phyloP scores from a whole-genome alignment of 495 filamentous ascomycete species.

The Neurospora sp. region DNA sequence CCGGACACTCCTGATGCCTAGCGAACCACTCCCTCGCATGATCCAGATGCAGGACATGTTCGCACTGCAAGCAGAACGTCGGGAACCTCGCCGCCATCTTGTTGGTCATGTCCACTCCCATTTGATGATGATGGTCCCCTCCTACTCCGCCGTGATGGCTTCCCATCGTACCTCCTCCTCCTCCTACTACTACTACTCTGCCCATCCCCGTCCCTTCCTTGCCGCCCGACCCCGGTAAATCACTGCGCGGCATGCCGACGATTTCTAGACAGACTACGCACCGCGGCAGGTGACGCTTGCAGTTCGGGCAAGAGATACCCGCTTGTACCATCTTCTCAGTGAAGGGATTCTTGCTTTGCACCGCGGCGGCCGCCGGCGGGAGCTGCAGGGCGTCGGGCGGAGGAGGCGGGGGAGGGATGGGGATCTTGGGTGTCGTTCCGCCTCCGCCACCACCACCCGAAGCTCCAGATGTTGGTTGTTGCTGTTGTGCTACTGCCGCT shows the following conservation, averaged over 20 bases:
- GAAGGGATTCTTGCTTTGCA: conserved; percentile 25
- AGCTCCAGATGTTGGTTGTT: neutral
- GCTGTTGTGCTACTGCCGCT: neutral
- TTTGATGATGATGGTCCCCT: conserved; percentile 41
- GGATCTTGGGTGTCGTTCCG: conserved; percentile 6
- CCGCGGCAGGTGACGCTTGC: conserved; percentile 77
- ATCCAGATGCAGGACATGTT: conserved; percentile 81
- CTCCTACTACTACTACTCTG: neutral
- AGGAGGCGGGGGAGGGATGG: conserved; percentile 1
- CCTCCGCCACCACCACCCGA: neutral
- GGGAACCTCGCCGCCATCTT: conserved; percentile 43
- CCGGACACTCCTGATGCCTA: conserved; percentile 70
- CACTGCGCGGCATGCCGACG: conserved; percentile 62
- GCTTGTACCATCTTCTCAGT: conserved; percentile 36
- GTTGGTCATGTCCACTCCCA: conserved; percentile 39
- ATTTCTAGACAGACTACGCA: conserved; percentile 82
- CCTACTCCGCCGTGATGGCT: neutral
- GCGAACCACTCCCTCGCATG: conserved; percentile 86
- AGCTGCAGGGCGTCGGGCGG: conserved; percentile 3
- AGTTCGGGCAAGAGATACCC: conserved; percentile 66
- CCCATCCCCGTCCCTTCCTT: neutral
- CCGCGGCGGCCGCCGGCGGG: conserved; percentile 1
- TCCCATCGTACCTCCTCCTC: conserved; percentile 46
- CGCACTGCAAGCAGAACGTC: conserved; percentile 78
- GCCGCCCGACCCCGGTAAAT: neutral